Evolutionary conservation across 2,329 filamentous ascomycete species (phyloP), one percentile per base, ranked within the genome.

Genomic region (Paradendryphiella salina): DNA sequence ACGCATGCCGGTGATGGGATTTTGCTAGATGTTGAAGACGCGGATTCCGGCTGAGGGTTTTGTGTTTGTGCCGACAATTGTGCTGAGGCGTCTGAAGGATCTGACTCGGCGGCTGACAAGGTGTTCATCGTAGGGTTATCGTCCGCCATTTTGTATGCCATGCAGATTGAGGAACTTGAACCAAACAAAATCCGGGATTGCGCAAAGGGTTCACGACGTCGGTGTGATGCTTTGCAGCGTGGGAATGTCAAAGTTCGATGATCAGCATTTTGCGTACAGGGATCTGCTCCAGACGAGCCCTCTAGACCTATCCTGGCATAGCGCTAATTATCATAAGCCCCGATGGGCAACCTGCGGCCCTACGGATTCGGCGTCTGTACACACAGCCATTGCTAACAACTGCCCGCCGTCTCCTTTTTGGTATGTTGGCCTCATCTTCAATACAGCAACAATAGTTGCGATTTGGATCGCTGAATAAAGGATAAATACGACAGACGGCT

Each of bases 1-100:
- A 60, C 65, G 40, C 69, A 71, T 39, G 51, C 45, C 35, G 34
- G 17, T 32, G 43, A 14, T 37, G 45, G 15, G 15, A 39, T 15
- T 46, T 52, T 33, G 20, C 46, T 71, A 17, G 58, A 52, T 21
- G 56, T 57, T 18, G 54, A 54, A 15, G 46, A 38, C 35, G 42
- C 17, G n/a, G 26, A 13, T 33, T 43, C 39, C 23, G 45, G 10
- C 28, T 44, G 42, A 23, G 29, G 3, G 26, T 31, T 35, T 10
- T 23, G 44, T 20, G 28, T 28, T 23, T 40, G 36, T 29, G 42
- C 23, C 41, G 41, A 26, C 15, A 13, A n/a, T 36, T 11, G 20
- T 36, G 46, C n/a, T 17, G 33, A 11, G 10, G 46, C 37, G 36
- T 10, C 32, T 6, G 36, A 36, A 5, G 43, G 21, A 21, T 47